phyloP scores from a whole-genome alignment of 176 grass and related monocot species.

The Raddia guianensis region DNA sequence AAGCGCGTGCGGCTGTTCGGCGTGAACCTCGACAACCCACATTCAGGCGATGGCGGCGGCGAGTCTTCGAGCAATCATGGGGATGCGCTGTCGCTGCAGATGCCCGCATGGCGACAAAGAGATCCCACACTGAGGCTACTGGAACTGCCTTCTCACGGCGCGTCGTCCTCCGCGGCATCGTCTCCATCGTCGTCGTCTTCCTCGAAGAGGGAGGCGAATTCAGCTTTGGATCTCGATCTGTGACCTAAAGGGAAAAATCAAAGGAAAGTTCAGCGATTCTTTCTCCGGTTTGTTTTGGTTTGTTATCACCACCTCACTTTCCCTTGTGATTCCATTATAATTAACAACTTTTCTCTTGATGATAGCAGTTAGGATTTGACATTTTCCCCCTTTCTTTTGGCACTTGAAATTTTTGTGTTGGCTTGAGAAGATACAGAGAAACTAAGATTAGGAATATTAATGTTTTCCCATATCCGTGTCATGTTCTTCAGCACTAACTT shows the following conservation, averaged over 20 bases:
- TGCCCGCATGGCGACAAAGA: conserved; percentile 55
- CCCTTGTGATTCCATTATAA: conserved; percentile 49
- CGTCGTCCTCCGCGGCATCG: conserved; percentile 35
- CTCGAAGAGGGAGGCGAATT: conserved; percentile 63
- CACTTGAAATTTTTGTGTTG: conserved; percentile 45
- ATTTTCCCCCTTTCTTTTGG: conserved; percentile 37
- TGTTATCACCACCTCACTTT: conserved; percentile 14
- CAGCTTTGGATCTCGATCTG: conserved; percentile 94
- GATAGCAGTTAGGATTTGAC: conserved; percentile 56
- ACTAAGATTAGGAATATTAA: conserved; percentile 46
- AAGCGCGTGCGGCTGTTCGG: conserved; percentile 95
- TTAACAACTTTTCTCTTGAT: conserved; percentile 27
- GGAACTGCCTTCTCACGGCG: conserved; percentile 44
- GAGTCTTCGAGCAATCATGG: conserved; percentile 44
- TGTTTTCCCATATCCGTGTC: conserved; percentile 42
- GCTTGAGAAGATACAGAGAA: conserved; percentile 59
- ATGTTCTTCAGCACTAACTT: conserved; percentile 30
- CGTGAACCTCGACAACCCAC: conserved; percentile 77
- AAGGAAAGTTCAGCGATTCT: conserved; percentile 66
- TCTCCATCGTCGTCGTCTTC: conserved; percentile 71
- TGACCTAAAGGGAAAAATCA: conserved; percentile 55
- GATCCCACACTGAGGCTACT: conserved; percentile 50
- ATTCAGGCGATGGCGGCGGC: conserved; percentile 44
- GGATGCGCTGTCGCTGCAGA: conserved; percentile 47
- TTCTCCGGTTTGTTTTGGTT: conserved; percentile 50